Conservation (phyloP, 2,329 filamentous ascomycete species). For the Fusarium keratoplasticum region DNA sequence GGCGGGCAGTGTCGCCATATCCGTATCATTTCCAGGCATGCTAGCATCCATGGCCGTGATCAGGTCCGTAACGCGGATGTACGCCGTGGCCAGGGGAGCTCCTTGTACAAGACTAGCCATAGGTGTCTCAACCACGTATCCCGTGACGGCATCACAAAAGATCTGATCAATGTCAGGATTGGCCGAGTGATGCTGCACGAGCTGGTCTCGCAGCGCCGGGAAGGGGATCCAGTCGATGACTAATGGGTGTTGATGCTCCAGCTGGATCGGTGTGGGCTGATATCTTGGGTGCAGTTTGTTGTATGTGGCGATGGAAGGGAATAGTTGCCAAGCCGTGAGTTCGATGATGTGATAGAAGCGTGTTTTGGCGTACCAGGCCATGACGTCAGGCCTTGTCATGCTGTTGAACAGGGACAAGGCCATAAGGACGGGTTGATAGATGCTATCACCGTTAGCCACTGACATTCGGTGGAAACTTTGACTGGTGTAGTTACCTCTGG, state of each 20-base stretch:
- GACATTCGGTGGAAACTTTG: neutral
- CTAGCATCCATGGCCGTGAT: constrained; percentile 43
- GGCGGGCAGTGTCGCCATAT: constrained; percentile 35
- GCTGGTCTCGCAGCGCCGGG: constrained; percentile 42
- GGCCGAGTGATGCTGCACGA: constrained; percentile 47
- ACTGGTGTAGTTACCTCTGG: constrained; percentile 15
- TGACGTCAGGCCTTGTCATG: constrained; percentile 50
- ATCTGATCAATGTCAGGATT: constrained; percentile 48
- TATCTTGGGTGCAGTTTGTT: constrained; percentile 45
- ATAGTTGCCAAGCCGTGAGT: constrained; percentile 49
- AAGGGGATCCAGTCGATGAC: constrained; percentile 50
- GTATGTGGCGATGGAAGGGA: constrained; percentile 43
- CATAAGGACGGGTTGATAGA: constrained; percentile 47
- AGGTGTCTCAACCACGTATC: constrained; percentile 46
- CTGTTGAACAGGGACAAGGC: constrained; percentile 51
- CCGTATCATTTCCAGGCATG: neutral
- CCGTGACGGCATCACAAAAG: constrained; percentile 49
- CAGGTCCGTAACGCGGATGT: constrained; percentile 47
- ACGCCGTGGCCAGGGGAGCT: constrained; percentile 42
- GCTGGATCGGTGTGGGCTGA: constrained; percentile 43
- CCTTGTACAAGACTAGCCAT: constrained; percentile 45
- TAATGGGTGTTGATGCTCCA: constrained; percentile 39
- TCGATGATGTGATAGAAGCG: constrained; percentile 50
- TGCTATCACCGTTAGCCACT: constrained; percentile 6
- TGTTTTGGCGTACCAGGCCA: constrained; percentile 55